Percentiles rank a stretch among this genome's conserved stretches.
These are phyloP conservation scores for Xylariales sp. DNA, from an alignment of 2,329 filamentous ascomycete genomes.

Conservation along the genomic window DNA sequence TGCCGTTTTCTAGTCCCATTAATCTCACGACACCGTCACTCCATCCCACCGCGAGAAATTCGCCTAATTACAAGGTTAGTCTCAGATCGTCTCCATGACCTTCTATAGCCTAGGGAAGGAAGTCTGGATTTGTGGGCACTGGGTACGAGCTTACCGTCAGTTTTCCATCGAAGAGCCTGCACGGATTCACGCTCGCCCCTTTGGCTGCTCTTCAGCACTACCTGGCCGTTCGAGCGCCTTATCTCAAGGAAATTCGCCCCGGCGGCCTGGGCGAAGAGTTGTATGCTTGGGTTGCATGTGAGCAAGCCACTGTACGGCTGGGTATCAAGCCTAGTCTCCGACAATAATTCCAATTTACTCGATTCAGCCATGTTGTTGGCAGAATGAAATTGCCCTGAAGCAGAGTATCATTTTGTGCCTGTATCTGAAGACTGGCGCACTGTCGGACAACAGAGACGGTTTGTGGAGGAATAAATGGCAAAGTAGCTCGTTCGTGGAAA, in stretches of 20 bases:
- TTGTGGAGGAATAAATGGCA: too few relatives aligned
- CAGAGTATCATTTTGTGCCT: background rate
- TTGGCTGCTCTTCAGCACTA: slow-evolving; percentile 49
- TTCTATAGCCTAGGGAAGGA: too few relatives aligned
- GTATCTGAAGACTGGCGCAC: background rate
- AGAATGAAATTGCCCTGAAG: background rate
- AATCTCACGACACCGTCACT: slow-evolving; percentile 75
- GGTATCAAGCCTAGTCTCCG: slow-evolving; percentile 54
- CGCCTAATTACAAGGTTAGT: too few relatives aligned
- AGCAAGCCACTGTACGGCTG: slow-evolving; percentile 55
- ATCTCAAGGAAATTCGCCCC: slow-evolving; percentile 66
- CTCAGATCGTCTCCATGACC: too few relatives aligned
- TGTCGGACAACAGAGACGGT: too few relatives aligned
- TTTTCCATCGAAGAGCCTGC: slow-evolving; percentile 58
- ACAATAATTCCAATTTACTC: slow-evolving; percentile 41
- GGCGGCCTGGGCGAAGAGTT: slow-evolving; percentile 73
- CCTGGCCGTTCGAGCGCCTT: slow-evolving; percentile 73
- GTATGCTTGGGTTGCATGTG: slow-evolving; percentile 78
- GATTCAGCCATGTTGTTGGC: slow-evolving; percentile 16
- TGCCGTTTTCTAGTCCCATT: slow-evolving; percentile 75
- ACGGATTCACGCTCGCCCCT: slow-evolving; percentile 35
- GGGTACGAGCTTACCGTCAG: slow-evolving; percentile 58
- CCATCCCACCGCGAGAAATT: slow-evolving; percentile 78
- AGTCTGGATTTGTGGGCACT: too few relatives aligned
- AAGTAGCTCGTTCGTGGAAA: too few relatives aligned